A percentile compares a stretch with the other conserved stretches of the same genome.
Evolutionary conservation across 331 rosid genomes (phyloP).

Genomic region (Phaseolus coccineus): DNA sequence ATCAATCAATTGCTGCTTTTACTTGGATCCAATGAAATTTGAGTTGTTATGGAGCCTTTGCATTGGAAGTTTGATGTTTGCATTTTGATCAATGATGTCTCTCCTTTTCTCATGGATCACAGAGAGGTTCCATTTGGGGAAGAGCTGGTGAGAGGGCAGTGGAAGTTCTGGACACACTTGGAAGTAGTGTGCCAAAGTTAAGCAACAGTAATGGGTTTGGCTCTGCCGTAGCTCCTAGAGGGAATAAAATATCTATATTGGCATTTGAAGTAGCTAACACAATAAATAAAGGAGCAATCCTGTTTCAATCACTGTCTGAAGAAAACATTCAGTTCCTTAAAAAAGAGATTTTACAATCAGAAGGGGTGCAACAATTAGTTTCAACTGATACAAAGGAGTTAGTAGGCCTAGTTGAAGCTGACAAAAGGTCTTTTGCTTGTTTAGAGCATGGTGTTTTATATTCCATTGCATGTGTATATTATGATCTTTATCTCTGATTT

Average conservation of each 20-base stretch:
- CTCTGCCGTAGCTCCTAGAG: conserved; percentile 54
- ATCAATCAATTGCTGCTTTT: neutral
- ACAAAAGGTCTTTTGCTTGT: conserved; percentile 74
- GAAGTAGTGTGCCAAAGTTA: conserved; percentile 65
- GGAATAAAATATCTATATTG: conserved; percentile 68
- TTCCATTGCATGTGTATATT: neutral
- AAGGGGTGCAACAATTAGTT: conserved; percentile 71
- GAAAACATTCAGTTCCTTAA: conserved; percentile 73
- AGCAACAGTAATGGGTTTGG: conserved; percentile 53
- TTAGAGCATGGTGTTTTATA: conserved; percentile 14
- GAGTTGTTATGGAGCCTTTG: neutral
- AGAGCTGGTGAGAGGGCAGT: conserved; percentile 74
- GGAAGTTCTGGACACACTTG: conserved; percentile 72
- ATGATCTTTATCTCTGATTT: conserved; percentile 32
- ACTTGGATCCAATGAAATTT: conserved; percentile 2
- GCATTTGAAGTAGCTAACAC: conserved; percentile 97
- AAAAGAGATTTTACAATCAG: conserved; percentile 65
- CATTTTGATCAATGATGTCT: conserved; percentile 26
- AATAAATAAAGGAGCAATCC: conserved; percentile 68
- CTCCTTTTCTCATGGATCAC: conserved; percentile 44
- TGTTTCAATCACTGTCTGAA: conserved; percentile 78
- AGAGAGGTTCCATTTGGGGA: conserved; percentile 58
- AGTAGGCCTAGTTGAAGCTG: conserved; percentile 68
- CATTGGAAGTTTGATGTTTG: neutral
- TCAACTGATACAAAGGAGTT: conserved; percentile 75